Evolutionary conservation across 345 rosid genomes (phyloP), one percentile per base, ranked within the genome.

Genomic region (Syzygium jambos): DNA sequence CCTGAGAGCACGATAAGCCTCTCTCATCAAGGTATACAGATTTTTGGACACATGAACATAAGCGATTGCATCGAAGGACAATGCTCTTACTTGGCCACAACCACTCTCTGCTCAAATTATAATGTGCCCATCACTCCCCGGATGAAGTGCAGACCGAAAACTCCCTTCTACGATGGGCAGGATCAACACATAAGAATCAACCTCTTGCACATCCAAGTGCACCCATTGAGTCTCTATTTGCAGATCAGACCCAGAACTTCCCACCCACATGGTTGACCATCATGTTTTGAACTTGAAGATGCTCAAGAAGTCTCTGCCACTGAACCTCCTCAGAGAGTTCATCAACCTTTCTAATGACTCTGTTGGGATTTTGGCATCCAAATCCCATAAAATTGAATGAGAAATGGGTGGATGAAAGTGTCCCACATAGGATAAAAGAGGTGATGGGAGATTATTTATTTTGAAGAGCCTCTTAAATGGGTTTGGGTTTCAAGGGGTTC

Each of bases 211-310:
- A 89, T 97, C 90, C 4, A 96, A 77, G 90, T 95, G 92, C 11
- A 94, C 89, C 97, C 95, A 94, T 54, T 96, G 98, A 56, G 98
- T 94, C 91, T 96, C 99, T 86, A 89, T 91, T 86, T 94, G 96
- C 89, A 97, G 89, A 89, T 96, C 98, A 56, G 97, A 94, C 85
- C 98, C 98, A 13, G 95, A 93, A 55, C 54, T 91, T 11, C 98
- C 97, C 78, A 93, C 91, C 98, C 98, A 95, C 87, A 93, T 92
- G 27, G 99, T 95, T 9, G 96, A 93, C 96, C 98, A 95, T 97
- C 99, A 96, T 41, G 94, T 95, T 86, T 96, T 96, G 91, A 95
- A 96, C 86, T 98, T 90, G 86, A 96, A 95, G 57, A 95, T 27
- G 80, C 96, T 92, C 53, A 95, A 41, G 73, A 95, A 95, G 5